Evolutionary conservation across 2,329 filamentous ascomycete species (phyloP), one percentile per base, ranked within the genome.

Genomic region (Fusarium coicis): DNA sequence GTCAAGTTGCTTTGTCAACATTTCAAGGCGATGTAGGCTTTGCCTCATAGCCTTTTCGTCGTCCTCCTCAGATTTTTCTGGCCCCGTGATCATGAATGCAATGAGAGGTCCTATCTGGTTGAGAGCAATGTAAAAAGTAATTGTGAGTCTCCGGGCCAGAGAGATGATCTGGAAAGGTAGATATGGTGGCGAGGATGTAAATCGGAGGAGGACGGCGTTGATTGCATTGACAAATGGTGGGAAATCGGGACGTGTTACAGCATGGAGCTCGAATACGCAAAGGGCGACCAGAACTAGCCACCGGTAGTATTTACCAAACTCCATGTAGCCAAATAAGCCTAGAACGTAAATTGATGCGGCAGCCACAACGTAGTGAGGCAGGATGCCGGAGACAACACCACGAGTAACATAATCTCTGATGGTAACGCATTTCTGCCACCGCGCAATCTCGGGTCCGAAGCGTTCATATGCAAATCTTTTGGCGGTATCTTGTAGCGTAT

Each of bases 401-500:
- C 87, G 85, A 58, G 88, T 85, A 53, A 97, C 85, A 80, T 89
- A 97, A 80, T 97, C 95, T 67, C 88, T 88, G 63, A 93, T 84
- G 1, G 92, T 93, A 59, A 87, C 84, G 82, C 90, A 92, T 72
- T 89, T 86, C 72, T 88, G 84, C 92, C 92, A 96, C 14, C 81
- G 80, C 18, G 92, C 81, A 26, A 95, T 87, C 34, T 90, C 89
- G 2, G 93, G 92, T 1, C 95, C 95, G 80, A 97, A 95, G 53
- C 94, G 91, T 80, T 97, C 94, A 83, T 98, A 98, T 12, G 94
- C 95, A 80, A 96, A 97, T 63, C 94, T 88, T 78, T 89, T 91
- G 2, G 90, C 91, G 5, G 93, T 90, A 78, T 96, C 91, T n/a
- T 90, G 84, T 21, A 98, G 89, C 1, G 92, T 93, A 77, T 98